These are phyloP conservation scores for Diplodia scrobiculata DNA, from an alignment of 2,329 filamentous ascomycete genomes.

Conservation along the genomic window DNA sequence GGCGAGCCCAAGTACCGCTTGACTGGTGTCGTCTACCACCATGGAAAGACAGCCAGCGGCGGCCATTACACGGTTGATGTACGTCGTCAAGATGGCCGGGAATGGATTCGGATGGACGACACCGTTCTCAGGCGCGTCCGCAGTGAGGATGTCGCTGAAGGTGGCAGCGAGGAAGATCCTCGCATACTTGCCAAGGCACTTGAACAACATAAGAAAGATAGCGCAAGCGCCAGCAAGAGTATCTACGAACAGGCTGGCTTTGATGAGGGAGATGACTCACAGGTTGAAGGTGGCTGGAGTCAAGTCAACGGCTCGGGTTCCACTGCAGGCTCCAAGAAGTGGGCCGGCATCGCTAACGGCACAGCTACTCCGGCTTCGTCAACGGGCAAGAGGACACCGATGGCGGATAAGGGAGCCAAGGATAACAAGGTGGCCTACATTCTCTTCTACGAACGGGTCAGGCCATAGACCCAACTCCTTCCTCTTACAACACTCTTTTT, in stretches of 20 bases:
- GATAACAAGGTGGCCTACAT: conserved; percentile 98
- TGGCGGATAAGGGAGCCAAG: conserved; percentile 62
- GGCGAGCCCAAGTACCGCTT: conserved; percentile 80
- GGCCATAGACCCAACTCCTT: conserved; percentile 31
- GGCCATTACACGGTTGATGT: conserved; percentile 99
- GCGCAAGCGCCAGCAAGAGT: conserved; percentile 59
- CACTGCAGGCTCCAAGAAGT: conserved; percentile 63
- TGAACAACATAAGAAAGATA: conserved; percentile 67
- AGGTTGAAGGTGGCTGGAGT: conserved; percentile 75
- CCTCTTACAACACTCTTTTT: conserved; percentile 4
- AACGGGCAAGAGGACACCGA: conserved; percentile 57
- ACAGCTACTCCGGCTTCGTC: conserved; percentile 55
- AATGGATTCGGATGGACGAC: conserved; percentile 96
- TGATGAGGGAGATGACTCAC: conserved; percentile 64
- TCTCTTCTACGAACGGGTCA: conserved; percentile 84
- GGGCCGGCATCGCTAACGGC: conserved; percentile 67
- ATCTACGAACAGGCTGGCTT: conserved; percentile 66
- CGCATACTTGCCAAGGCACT: conserved; percentile 66
- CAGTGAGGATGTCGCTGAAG: conserved; percentile 85
- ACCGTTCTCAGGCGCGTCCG: conserved; percentile 83
- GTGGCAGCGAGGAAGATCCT: conserved; percentile 76
- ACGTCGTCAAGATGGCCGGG: conserved; percentile 85
- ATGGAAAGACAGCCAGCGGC: conserved; percentile 92
- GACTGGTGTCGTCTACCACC: conserved; percentile 91
- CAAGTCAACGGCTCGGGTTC: conserved; percentile 69